phyloP scores from a whole-genome alignment of 1,284 basidiomycete species.

The Cryptococcus sp. region DNA sequence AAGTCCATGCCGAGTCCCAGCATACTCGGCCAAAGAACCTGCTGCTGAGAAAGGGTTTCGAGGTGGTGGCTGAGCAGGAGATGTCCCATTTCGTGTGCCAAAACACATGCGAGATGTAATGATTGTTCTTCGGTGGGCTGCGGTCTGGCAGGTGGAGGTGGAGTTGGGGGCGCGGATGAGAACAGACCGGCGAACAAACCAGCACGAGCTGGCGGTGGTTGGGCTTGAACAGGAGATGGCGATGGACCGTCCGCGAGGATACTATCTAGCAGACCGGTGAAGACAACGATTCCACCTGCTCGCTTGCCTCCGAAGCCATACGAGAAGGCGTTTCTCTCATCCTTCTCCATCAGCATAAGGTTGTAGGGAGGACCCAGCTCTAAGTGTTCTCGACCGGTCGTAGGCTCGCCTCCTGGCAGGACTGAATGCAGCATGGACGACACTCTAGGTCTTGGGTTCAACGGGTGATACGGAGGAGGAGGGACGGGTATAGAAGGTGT shows the following conservation, averaged over 20 bases:
- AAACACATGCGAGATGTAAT: conserved; percentile 75
- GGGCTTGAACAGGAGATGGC: conserved; percentile 21
- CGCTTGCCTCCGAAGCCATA: conserved; percentile 88
- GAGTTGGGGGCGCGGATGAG: conserved; percentile 21
- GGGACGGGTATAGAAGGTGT: conserved; percentile 22
- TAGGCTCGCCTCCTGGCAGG: conserved; percentile 39
- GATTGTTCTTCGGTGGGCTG: conserved; percentile 77
- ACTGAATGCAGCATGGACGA: conserved; percentile 46
- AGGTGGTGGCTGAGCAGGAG: conserved; percentile 83
- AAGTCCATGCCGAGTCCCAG: conserved; percentile 75
- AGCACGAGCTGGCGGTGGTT: conserved; percentile 13
- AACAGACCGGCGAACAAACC: conserved; percentile 29
- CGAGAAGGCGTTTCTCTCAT: conserved; percentile 81
- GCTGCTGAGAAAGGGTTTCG: conserved; percentile 78
- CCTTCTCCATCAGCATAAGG: conserved; percentile 76
- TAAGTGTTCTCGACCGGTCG: conserved; percentile 41
- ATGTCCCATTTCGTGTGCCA: conserved; percentile 86
- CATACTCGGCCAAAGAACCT: conserved; percentile 76
- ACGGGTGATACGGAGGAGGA: conserved; percentile 44
- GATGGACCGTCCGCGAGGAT: conserved; percentile 60
- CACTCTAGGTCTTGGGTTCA: conserved; percentile 48
- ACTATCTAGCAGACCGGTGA: conserved; percentile 81
- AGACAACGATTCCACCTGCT: conserved; percentile 84
- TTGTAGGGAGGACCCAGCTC: conserved; percentile 79
- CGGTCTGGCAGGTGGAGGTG: conserved; percentile 28